These are phyloP conservation scores for Berkeleyomyces basicola DNA, from an alignment of 2,329 filamentous ascomycete species.

Conservation along the genomic window DNA sequence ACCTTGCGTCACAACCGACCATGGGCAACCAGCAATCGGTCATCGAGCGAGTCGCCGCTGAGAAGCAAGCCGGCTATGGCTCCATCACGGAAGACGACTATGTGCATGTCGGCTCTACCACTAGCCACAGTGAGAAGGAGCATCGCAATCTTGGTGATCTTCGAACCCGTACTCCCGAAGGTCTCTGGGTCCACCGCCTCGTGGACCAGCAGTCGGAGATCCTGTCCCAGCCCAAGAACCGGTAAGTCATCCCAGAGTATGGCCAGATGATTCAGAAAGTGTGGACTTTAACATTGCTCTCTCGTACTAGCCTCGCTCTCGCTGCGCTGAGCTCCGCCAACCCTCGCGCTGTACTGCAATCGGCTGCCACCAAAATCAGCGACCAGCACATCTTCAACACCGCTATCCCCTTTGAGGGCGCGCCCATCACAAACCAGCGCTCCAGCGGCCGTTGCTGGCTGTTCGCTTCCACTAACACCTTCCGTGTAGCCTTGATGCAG, in stretches of 20 bases:
- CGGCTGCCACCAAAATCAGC: conserved; percentile 41
- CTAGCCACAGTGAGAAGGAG: neutral
- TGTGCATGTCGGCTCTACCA: neutral
- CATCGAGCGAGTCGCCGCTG: neutral
- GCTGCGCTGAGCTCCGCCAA: conserved; percentile 53
- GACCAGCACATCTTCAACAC: conserved; percentile 74
- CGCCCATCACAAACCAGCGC: conserved; percentile 71
- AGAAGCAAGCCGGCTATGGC: neutral
- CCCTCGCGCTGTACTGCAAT: conserved; percentile 48
- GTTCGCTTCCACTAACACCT: conserved; percentile 82
- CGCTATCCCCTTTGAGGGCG: conserved; percentile 65
- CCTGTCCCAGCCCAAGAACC: conserved; percentile 48
- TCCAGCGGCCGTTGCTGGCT: conserved; percentile 78
- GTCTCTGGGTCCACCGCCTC: conserved; percentile 34
- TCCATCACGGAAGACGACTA: neutral
- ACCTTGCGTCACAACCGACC: neutral
- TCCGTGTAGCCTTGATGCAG: conserved; percentile 76
- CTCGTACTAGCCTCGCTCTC: conserved; percentile 47
- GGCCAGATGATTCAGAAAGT: neutral
- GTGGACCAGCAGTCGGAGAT: conserved; percentile 44
- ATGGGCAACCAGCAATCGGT: conserved; percentile 7
- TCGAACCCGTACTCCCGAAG: conserved; percentile 21
- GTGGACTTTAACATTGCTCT: neutral
- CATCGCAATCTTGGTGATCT: conserved; percentile 11
- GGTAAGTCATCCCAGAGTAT: conserved; percentile 24